Evolutionary conservation across 345 rosid genomes (phyloP).

Genomic region (Limnanthes douglasii): DNA sequence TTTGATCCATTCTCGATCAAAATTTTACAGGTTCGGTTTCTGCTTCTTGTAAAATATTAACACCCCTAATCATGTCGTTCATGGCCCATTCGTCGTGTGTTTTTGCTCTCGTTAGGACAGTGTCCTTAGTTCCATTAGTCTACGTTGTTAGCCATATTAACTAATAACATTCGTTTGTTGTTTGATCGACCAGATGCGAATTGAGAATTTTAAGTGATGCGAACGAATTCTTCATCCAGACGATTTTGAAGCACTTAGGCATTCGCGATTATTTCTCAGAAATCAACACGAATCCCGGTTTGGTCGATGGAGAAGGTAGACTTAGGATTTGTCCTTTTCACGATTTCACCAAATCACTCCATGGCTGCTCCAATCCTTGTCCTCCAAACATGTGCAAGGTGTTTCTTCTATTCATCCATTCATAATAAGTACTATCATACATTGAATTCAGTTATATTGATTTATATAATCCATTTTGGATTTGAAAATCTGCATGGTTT

Average conservation of each 20-base stretch:
- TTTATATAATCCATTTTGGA: too few species aligned
- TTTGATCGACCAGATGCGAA: conserved; percentile 40
- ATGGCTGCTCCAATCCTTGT: conserved; percentile 46
- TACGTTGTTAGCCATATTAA: too few species aligned
- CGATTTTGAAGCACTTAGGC: conserved; percentile 46
- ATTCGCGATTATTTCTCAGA: conserved; percentile 48
- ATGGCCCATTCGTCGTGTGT: too few species aligned
- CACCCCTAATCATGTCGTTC: too few species aligned
- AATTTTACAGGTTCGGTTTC: too few species aligned
- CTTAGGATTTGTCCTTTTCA: conserved; percentile 45
- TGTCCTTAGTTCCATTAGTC: too few species aligned
- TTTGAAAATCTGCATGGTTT: too few species aligned
- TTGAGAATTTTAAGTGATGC: conserved; percentile 78
- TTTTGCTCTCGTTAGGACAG: too few species aligned
- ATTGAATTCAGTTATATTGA: too few species aligned
- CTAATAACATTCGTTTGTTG: background rate
- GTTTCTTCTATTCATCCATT: background rate
- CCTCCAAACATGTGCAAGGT: conserved; percentile 99
- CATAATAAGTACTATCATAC: too few species aligned
- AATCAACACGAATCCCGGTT: conserved; percentile 58
- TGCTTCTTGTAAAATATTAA: too few species aligned
- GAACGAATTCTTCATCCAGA: conserved; percentile 62
- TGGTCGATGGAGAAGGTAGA: conserved; percentile 41
- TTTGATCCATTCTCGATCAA: too few species aligned
- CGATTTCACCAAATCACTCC: conserved; percentile 40